Conservation (phyloP, 2,329 filamentous ascomycete genomes). For the Ophiostoma quercus region DNA sequence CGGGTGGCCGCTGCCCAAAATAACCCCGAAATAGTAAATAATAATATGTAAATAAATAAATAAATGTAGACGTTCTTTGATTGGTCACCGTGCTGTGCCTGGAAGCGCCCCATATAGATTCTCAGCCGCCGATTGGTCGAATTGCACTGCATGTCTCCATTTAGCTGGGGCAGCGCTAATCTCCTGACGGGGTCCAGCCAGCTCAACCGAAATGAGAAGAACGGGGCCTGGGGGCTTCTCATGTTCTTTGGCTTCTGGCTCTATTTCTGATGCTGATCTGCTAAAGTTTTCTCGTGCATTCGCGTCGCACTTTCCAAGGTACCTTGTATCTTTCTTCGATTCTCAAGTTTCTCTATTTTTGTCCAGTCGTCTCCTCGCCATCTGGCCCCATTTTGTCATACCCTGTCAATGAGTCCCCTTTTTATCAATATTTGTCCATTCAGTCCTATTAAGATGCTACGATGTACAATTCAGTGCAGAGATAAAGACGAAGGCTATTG, state of each 20-base stretch:
- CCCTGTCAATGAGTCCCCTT: not conserved
- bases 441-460: not conserved
- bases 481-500: not conserved
- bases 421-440: not conserved
- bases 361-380: not conserved
- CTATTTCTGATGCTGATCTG: not conserved
- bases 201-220: constrained; percentile 27
- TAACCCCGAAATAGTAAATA: not conserved
- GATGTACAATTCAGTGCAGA: too few relatives aligned
- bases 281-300: not conserved
- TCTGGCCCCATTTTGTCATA: not conserved
- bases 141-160: not conserved
- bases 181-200: constrained; percentile 23
- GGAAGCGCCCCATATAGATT: not conserved
- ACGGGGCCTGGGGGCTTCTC: constrained; percentile 10
- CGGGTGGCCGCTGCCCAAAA: not conserved
- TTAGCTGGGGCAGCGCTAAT: constrained; percentile 25
- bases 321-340: not conserved
- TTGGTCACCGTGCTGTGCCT: not conserved
- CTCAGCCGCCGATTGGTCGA: not conserved
- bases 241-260: constrained; percentile 8
- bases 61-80: not conserved
- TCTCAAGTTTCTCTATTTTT: not conserved
- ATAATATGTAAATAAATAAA: not conserved
- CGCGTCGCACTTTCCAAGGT: not conserved